Percentiles rank a stretch among this genome's conserved stretches.
phyloP scores from a whole-genome alignment of 768 basidiomycete species.

The Hemileccinum rubropunctum region DNA sequence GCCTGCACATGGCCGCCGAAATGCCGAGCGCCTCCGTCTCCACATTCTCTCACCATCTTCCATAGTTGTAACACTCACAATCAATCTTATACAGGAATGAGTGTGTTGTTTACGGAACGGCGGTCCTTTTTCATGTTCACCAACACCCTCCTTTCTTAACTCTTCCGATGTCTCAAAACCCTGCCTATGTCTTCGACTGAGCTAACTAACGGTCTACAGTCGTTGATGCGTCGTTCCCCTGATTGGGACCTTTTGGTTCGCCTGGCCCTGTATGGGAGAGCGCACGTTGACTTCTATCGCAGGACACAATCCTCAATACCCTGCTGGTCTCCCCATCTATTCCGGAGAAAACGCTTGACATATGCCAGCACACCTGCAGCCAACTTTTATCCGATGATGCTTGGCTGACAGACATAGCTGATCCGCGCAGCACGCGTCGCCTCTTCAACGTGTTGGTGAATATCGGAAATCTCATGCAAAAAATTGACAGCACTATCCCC shows the following conservation, averaged over 20 bases:
- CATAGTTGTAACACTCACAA: conserved; percentile 26
- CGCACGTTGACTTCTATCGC: conserved; percentile 11
- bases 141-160: conserved; percentile 18
- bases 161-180: conserved; percentile 16
- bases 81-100: conserved; percentile 33
- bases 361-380: conserved; percentile 32
- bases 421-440: conserved; percentile 37
- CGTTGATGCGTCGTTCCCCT: conserved; percentile 22
- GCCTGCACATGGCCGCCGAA: conserved; percentile 25
- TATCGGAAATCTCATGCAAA: conserved; percentile 36
- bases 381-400: conserved; percentile 29
- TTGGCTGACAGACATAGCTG: conserved; percentile 19
- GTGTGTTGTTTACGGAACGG: conserved; percentile 31
- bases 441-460: conserved; percentile 46
- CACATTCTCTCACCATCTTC: conserved; percentile 34
- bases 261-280: conserved; percentile 4
- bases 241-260: conserved; percentile 33
- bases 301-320: conserved; percentile 26
- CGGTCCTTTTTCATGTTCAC: conserved; percentile 19
- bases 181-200: conserved; percentile 25
- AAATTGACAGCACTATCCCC: conserved; percentile 24
- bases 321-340: conserved; percentile 26
- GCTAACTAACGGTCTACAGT: conserved; percentile 24
- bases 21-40: conserved; percentile 33
- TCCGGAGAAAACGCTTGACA: conserved; percentile 30